These are phyloP conservation scores for Metschnikowia lachancei DNA, from an alignment of 805 yeast species.

Conservation along the genomic window DNA sequence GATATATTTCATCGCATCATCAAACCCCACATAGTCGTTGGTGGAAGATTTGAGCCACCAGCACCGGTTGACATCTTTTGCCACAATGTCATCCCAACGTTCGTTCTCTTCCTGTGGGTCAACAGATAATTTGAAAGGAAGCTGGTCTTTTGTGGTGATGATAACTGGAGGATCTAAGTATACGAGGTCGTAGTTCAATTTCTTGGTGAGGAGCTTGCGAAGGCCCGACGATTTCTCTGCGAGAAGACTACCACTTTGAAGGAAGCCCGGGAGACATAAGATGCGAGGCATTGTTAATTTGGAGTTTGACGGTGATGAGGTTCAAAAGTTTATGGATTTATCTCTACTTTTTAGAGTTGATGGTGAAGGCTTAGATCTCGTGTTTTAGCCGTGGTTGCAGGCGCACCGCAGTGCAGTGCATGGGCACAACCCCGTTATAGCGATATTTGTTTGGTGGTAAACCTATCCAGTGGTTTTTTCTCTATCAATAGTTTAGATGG, in stretches of 20 bases:
- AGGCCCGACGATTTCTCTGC: slow-evolving; percentile 36
- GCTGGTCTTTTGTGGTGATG: slow-evolving; percentile 24
- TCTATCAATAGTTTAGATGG: no score
- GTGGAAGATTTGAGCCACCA: slow-evolving; percentile 33
- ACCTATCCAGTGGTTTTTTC: no score
- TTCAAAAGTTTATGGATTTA: no score
- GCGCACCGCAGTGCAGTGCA: neutral
- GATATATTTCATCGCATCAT: slow-evolving; percentile 27
- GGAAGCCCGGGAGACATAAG: slow-evolving; percentile 38
- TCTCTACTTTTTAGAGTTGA: no score
- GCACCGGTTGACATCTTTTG: slow-evolving; percentile 30
- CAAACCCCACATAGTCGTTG: slow-evolving; percentile 28
- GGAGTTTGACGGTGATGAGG: neutral
- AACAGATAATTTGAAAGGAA: slow-evolving; percentile 29
- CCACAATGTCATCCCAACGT: slow-evolving; percentile 33
- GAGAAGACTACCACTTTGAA: slow-evolving; percentile 35
- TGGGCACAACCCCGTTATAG: no score
- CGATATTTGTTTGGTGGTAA: no score
- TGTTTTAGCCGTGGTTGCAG: neutral
- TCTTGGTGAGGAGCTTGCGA: slow-evolving; percentile 28
- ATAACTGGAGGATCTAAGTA: slow-evolving; percentile 35
- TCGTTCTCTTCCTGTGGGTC: slow-evolving; percentile 27
- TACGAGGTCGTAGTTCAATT: slow-evolving; percentile 27
- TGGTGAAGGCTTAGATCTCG: no score
- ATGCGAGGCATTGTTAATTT: slow-evolving; percentile 18